These are phyloP conservation scores for Cyberlindnera japonica DNA, from an alignment of 805 yeast genomes.

Conservation along the genomic window DNA sequence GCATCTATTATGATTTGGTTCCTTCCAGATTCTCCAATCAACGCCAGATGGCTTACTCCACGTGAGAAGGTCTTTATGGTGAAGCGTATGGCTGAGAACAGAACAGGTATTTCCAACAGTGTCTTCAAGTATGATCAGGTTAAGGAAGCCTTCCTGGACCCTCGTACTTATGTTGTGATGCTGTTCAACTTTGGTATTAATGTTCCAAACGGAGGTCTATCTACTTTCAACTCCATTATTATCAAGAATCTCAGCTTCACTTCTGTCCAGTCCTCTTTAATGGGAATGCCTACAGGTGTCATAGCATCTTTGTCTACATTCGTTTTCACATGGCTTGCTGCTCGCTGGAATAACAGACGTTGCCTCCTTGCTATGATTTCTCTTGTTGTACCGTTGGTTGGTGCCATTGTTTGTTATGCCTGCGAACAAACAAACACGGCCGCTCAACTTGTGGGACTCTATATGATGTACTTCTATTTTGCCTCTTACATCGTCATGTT, in stretches of 20 bases:
- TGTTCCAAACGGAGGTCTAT: conserved; percentile 35
- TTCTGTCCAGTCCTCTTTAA: conserved; percentile 24
- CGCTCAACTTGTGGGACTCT: conserved; percentile 28
- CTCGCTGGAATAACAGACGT: conserved; percentile 30
- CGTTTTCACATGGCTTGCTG: conserved; percentile 32
- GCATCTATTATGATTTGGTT: conserved; percentile 32
- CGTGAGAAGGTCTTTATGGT: conserved; percentile 45
- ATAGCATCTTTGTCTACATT: conserved; percentile 32
- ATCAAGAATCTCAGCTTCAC: conserved; percentile 25
- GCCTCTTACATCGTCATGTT: conserved; percentile 32
- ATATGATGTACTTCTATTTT: conserved; percentile 34
- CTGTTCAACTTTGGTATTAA: conserved; percentile 30
- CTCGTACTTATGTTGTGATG: conserved; percentile 33
- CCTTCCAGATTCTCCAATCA: conserved; percentile 51
- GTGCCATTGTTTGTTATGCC: conserved; percentile 26
- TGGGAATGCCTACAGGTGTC: conserved; percentile 30
- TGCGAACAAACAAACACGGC: conserved; percentile 22
- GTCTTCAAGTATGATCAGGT: conserved; percentile 40
- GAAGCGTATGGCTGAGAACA: conserved; percentile 37
- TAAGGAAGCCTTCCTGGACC: conserved; percentile 40
- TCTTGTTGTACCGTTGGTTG: conserved; percentile 28
- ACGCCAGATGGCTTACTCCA: conserved; percentile 39
- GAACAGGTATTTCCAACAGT: conserved; percentile 41
- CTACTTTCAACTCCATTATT: conserved; percentile 28
- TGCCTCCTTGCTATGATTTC: conserved; percentile 27